These are phyloP conservation scores for Colletotrichum limetticola DNA, from an alignment of 2,329 filamentous ascomycete genomes.

Conservation along the genomic window DNA sequence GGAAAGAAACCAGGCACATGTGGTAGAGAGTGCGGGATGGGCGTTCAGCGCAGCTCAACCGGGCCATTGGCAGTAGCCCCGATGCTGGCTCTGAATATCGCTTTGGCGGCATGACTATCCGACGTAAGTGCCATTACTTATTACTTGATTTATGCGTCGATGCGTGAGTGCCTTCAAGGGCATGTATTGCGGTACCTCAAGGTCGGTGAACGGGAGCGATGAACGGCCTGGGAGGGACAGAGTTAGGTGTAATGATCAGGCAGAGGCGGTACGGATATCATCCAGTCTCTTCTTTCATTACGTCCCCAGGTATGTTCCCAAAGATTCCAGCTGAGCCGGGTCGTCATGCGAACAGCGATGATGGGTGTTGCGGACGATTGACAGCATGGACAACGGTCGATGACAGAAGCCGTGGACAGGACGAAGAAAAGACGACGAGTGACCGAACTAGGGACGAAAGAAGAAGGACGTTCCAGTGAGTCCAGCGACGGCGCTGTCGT, in stretches of 20 bases:
- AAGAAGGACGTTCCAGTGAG: neutral
- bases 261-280: neutral
- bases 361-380: conserved; percentile 12
- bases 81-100: neutral
- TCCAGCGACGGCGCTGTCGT: neutral
- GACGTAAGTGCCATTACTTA: neutral
- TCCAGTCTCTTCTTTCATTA: conserved; percentile 9
- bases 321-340: neutral
- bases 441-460: conserved; percentile 27
- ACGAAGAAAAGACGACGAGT: conserved; percentile 26
- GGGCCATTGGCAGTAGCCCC: neutral
- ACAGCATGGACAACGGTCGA: conserved; percentile 15
- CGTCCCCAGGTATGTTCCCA: neutral
- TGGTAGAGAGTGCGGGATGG: neutral
- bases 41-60: neutral
- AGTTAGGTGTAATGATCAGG: neutral
- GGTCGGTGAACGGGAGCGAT: no score
- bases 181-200: neutral
- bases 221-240: neutral
- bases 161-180: neutral
- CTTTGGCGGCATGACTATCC: neutral
- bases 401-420: conserved; percentile 15
- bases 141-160: neutral
- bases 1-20: neutral
- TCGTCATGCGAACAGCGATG: conserved; percentile 12